Base-by-base conservation (phyloP, 2,329 filamentous ascomycete genomes). In the Periconia macrospinosa region DNA sequence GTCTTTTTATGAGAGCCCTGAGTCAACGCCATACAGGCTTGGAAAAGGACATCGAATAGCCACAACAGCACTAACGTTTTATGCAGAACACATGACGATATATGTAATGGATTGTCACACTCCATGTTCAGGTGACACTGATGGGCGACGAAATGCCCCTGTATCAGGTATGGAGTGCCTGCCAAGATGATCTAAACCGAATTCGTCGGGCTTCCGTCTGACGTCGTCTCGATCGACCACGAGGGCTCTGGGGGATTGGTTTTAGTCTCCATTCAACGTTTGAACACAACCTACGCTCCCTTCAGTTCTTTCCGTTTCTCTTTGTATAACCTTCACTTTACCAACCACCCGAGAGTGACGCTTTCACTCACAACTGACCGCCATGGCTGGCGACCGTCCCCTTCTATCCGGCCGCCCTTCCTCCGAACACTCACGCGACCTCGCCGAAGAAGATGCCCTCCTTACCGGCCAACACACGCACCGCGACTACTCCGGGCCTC, bases 401-500 rank as follows among this genome's bases (percentile, higher is more conserved):
- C 78, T 85, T 27, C 73, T 85, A 50, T 76, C 79, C 51, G 76
- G 77, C 43, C 81, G 84, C 55, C 78, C 80, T 19, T 83, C 82
- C 43, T 86, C 83, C 23, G 80, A 83, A 49, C 75, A 76, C 56
- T 83, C 82, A 30, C 78, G 77, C 58, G 79, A 81, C 59, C 79
- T 81, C 45, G 82, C 83, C 59, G 85, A 86, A 72, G 84, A 86
- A 72, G 83, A 88, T 65, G 82, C 83, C 41, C 75, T 89, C 55
- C 73, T 87, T 53, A 83, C 85, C 37, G 81, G 86, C 59, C 73
- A 86, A 65, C 73, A 68, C 47, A 73, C 63, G 20, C 59, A 57
- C 50, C 66, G 61, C 50, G 51, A 30, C 58, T 57, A 65, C 49
- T 47, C 46, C 54, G 60, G 65, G 49, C 63, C 69, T 44, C 74